These are phyloP conservation scores for Saturnispora serradocipensis DNA, from an alignment of 805 yeast species.

Conservation along the genomic window DNA sequence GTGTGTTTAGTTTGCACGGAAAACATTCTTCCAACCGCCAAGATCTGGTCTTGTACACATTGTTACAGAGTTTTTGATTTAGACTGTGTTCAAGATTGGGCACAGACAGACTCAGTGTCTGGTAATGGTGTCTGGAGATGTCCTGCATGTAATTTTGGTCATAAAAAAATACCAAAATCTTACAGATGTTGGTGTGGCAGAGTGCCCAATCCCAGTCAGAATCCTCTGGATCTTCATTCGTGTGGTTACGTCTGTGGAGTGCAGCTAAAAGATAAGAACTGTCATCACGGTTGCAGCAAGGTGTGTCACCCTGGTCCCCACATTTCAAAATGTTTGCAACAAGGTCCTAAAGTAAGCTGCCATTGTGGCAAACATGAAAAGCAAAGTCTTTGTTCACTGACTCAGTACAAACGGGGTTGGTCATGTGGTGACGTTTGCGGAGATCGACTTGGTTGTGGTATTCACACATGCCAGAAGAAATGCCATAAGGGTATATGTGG, in stretches of 20 bases:
- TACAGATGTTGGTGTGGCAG: slow-evolving; percentile 89
- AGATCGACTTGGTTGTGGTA: slow-evolving; percentile 58
- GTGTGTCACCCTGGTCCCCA: slow-evolving; percentile 90
- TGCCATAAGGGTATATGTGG: slow-evolving; percentile 89
- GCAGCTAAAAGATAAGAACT: slow-evolving; percentile 24
- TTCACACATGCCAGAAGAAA: slow-evolving; percentile 49
- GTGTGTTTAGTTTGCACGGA: slow-evolving; percentile 84
- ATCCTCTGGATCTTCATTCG: slow-evolving; percentile 63
- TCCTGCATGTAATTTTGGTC: slow-evolving; percentile 63
- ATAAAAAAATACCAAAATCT: slow-evolving; percentile 38
- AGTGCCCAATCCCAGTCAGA: slow-evolving; percentile 51
- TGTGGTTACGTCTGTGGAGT: slow-evolving; percentile 77
- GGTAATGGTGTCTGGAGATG: slow-evolving; percentile 54
- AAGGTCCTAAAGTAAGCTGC: slow-evolving; percentile 64
- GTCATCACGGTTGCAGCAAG: slow-evolving; percentile 68
- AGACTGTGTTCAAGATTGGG: slow-evolving; percentile 84
- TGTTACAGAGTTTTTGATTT: slow-evolving; percentile 84
- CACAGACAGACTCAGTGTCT: slow-evolving; percentile 41
- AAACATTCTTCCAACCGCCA: slow-evolving; percentile 56
- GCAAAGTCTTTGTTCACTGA: slow-evolving; percentile 65
- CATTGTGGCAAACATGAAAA: slow-evolving; percentile 59
- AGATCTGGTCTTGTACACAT: slow-evolving; percentile 67
- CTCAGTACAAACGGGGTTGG: slow-evolving; percentile 64
- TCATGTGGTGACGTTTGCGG: slow-evolving; percentile 54
- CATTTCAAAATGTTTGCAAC: slow-evolving; percentile 62